Evolutionary conservation across 768 basidiomycete species (phyloP), one percentile per base, ranked within the genome.

Genomic region (Pisolithus sp.): DNA sequence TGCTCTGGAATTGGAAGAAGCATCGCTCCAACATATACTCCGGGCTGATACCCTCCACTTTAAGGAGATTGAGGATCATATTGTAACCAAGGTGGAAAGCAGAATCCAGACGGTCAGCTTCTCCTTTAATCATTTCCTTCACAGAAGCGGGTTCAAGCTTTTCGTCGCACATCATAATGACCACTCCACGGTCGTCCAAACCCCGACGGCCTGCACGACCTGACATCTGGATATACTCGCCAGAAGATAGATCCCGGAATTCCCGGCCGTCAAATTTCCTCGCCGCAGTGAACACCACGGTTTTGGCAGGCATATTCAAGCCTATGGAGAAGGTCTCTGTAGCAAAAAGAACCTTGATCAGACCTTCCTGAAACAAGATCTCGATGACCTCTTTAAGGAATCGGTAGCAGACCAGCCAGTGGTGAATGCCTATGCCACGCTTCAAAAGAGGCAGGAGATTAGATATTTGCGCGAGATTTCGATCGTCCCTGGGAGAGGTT

Each of bases 211-310:
- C 96, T 2, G 96, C 96, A 51, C 96, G 89, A 51, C 96, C 96
- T 0, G 93, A 94, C 96, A 99, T 99, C 64, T 99, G 96, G 61
- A 98, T 96, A 68, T 99, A 99, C 77, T 99, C 96, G 52, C 96
- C 89, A 0, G 86, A 89, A 0, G 92, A 92, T 34, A 99, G 75
- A 64, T 91, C 91, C 24, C 96, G 80, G 73, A 96, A 96, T 60
- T 94, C 93, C 41, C 81, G 82, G 0, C 96, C 96, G 66, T 99
- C 96, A 61, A 93, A 98, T 71, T 99, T 99, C 58, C 93, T 84
- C 3, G 93, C 86, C 0, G 86, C 80, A 0, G 93, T 96, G 74
- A 99, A 99, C 21, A 99, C 95, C 45, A 99, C 96, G 3, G 96
- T 98, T 74, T 97, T 98, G 17, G 96, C 96, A 10, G 96, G 96